Conservation (phyloP, 768 basidiomycete genomes). For the Termitomyces sp. region DNA sequence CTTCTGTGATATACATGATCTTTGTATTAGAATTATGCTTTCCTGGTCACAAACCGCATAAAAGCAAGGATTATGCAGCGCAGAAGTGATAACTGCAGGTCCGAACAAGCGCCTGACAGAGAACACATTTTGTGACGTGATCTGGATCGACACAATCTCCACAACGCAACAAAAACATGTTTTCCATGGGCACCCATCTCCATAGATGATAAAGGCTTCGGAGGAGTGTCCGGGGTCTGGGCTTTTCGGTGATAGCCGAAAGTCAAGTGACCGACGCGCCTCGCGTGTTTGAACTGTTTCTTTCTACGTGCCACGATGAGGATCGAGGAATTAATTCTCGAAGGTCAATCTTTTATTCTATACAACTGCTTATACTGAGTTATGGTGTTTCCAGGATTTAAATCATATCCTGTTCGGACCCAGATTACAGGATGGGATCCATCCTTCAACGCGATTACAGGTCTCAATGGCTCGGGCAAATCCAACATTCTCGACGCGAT, state of each 20-base stretch:
- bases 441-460: slow-evolving; percentile 98
- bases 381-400: slow-evolving; percentile 64
- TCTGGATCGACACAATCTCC: background rate
- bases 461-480: slow-evolving; percentile 94
- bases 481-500: slow-evolving; percentile 99
- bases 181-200: too few species aligned
- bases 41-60: background rate
- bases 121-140: background rate
- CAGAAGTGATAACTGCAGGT: background rate
- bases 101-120: background rate
- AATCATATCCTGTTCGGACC: slow-evolving; percentile 95
- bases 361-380: background rate
- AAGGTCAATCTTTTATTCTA: slow-evolving; percentile 46
- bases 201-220: background rate
- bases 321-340: slow-evolving; percentile 93
- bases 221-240: background rate
- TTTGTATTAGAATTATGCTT: background rate
- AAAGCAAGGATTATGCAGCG: background rate
- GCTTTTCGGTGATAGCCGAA: slow-evolving; percentile 13
- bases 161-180: background rate
- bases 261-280: slow-evolving; percentile 16
- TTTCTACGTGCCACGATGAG: slow-evolving; percentile 51
- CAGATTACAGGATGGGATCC: slow-evolving; percentile 96
- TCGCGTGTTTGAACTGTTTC: slow-evolving; percentile 1
- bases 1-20: background rate